Base-by-base conservation (phyloP, 1,139 yeast genomes). In the Pichia sp. region DNA sequence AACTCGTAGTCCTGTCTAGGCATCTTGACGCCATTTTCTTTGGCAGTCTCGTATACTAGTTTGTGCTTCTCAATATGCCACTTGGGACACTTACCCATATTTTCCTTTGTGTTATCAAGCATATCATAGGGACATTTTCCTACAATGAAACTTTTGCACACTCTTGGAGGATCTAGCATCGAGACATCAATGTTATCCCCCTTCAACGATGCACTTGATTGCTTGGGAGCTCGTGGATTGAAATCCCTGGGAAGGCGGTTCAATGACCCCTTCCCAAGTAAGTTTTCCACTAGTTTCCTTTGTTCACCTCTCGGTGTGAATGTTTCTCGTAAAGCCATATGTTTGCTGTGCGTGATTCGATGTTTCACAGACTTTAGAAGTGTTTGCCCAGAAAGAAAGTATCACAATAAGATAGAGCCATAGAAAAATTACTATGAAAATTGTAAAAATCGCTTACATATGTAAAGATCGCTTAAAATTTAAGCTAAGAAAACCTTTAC, bases 61-160 rank as follows among this genome's bases (percentile, higher is more conserved):
- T 84, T 87, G 65, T 85, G 84, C 62, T 87, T 87, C 62, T 89
- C 93, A 42, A 84, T 70, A 68, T 92, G 98, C 29, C 85, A 72
- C 62, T 78, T 80, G 1, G 92, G 90, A 67, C 98, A 92, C 55
- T 78, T 78, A 0, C 97, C 97, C 57, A 88, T 69, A 66, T 87
- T 90, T 66, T 87, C 89, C 68, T 90, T 90, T 15, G 97, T 88
- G 5, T 90, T 90, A 15, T 79, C 79, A 65, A 92, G 87, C 55
- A 92, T 69, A 63, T 90, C 97, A 68, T 87, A 88, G 0, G 96
- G 95, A 64, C 98, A 92, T 15, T 81, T 80, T 1, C 95, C 97
- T 7, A 90, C 90, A 15, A 93, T 69, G 67, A 85, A 92, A 32
- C 89, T 77, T 66, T 87, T 87, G 69, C 98, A 92, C 11, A 90